phyloP scores from a whole-genome alignment of 2,329 filamentous ascomycete species.

The Paecilomyces fulvus region DNA sequence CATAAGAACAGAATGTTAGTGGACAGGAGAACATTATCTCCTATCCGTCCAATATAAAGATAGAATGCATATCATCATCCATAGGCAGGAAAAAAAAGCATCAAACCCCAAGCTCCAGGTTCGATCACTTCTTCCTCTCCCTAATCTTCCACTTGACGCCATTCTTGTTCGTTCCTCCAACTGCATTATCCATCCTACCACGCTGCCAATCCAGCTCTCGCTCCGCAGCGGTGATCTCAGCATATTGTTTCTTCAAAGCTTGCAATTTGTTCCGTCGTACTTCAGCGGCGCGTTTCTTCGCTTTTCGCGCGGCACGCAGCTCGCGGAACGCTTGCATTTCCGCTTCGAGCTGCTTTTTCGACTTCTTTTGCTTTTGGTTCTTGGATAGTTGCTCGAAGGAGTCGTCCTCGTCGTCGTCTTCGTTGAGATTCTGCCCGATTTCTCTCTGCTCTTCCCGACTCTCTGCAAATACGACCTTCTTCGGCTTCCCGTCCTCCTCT shows the following conservation, averaged over 20 bases:
- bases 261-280: conserved; percentile 42
- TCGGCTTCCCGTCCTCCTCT: conserved; percentile 14
- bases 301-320: conserved; percentile 33
- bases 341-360: conserved; percentile 37
- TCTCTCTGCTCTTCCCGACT: conserved; percentile 26
- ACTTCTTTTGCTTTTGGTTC: conserved; percentile 31
- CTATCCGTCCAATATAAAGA: neutral
- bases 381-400: conserved; percentile 10
- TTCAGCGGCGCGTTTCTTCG: conserved; percentile 42
- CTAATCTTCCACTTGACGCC: conserved; percentile 57
- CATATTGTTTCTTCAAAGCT: conserved; percentile 45
- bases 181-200: conserved; percentile 52
- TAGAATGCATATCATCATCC: neutral
- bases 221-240: conserved; percentile 47
- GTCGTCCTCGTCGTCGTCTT: conserved; percentile 13
- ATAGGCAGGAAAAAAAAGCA: neutral
- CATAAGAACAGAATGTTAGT: neutral
- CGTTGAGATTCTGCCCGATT: conserved; percentile 13
- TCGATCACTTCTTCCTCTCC: conserved; percentile 48
- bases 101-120: neutral
- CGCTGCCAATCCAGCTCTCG: conserved; percentile 51
- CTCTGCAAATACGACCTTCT: conserved; percentile 33
- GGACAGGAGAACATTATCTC: neutral
- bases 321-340: conserved; percentile 32
- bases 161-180: conserved; percentile 55